Evolutionary conservation across 768 basidiomycete genomes (phyloP).

Genomic region (Termitomyces sp.): DNA sequence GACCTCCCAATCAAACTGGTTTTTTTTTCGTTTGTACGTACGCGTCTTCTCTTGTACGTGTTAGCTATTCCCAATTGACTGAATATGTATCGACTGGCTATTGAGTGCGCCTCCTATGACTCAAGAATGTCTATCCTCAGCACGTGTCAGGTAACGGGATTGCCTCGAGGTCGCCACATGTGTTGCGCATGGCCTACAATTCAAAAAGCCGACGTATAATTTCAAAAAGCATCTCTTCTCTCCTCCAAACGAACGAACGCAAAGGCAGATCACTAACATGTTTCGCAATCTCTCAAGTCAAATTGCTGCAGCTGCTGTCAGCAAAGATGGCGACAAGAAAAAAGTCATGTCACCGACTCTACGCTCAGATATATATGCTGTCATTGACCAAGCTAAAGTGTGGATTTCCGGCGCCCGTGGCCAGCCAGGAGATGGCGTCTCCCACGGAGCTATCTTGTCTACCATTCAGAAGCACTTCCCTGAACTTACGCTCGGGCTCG

Average conservation of each 20-base stretch:
- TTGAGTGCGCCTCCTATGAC: not conserved
- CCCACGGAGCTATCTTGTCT: slow-evolving; percentile 40
- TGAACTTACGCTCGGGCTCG: slow-evolving; percentile 39
- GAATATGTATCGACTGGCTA: not conserved
- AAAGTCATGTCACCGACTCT: slow-evolving; percentile 46
- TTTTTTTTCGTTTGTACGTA: not conserved
- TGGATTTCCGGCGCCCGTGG: slow-evolving; percentile 43
- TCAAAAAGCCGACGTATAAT: slow-evolving; percentile 11
- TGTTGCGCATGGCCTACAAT: slow-evolving; percentile 12
- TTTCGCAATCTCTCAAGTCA: slow-evolving; percentile 44
- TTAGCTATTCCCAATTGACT: not conserved
- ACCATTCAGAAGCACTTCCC: slow-evolving; percentile 50
- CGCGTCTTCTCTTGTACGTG: slow-evolving; percentile 2
- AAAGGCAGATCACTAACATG: slow-evolving; percentile 27
- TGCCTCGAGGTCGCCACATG: slow-evolving; percentile 39
- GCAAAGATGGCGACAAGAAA: slow-evolving; percentile 34
- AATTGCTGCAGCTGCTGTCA: slow-evolving; percentile 29
- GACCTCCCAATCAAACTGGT: slow-evolving; percentile 12
- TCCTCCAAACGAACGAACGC: slow-evolving; percentile 1
- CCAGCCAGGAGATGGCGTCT: slow-evolving; percentile 53
- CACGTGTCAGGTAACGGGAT: slow-evolving; percentile 6
- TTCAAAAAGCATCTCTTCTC: not conserved
- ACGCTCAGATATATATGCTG: slow-evolving; percentile 47
- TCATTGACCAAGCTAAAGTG: slow-evolving; percentile 41
- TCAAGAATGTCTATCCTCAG: not conserved